Base-by-base conservation (phyloP, 441 rosid genomes). In the Kokia cookei region DNA sequence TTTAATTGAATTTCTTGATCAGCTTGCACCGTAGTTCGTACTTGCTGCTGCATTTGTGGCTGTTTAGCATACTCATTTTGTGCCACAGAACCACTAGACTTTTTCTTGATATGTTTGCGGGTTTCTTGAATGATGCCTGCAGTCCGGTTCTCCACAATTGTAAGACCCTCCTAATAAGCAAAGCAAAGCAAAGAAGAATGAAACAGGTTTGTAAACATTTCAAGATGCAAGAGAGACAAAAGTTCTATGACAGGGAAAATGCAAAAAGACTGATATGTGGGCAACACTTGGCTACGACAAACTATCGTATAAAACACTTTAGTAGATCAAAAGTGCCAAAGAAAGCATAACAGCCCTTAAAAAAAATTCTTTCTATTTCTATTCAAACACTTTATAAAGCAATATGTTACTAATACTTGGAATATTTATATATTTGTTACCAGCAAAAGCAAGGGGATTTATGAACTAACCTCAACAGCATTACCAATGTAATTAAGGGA, bases 101-200 rank as follows among this genome's bases (percentile, higher is more conserved):
- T 86, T 61, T 86, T 86, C 72, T 77, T 83, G 29, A 87, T 86
- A 67, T 89, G 88, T 77, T 82, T 87, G 51, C 90, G 91, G 0
- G 91, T 87, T 78, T 87, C 93, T 79, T 89, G 86, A 78, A 89
- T 84, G 65, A 89, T 86, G 69, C 87, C 90, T 17, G 91, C 86
- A 13, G 93, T 86, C 37, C 88, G 86, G 45, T 77, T 87, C 83
- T 89, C 93, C 80, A 86, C 91, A 71, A 86, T 76, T 1, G 82
- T 82, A 69, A 89, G 72, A 73, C 91, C 93, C 78, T 80, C 93
- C 93, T 89, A 79, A 67, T 40, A 40, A 40, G 43, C 43, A 40
- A 26, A 66, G 48, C 57, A 78, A 10, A 53, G 3, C 59, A 32
- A 74, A 55, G 5, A 67, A 71, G 35, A 19, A 54, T 3, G 67